Evolutionary conservation across 768 basidiomycete genomes (phyloP).

Genomic region (Boletus vinaceobasis): DNA sequence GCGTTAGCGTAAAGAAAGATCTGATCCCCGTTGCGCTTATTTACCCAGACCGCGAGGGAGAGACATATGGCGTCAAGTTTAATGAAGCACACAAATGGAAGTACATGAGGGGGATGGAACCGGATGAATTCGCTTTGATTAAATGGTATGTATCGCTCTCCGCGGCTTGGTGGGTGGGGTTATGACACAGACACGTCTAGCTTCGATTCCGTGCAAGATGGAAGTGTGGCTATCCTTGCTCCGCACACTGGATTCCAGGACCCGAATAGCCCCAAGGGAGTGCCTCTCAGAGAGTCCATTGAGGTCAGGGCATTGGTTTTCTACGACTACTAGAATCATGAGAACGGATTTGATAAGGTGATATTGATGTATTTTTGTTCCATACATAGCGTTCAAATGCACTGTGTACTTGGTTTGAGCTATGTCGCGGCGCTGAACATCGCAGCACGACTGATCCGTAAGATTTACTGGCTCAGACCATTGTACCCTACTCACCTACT

Average conservation of each 20-base stretch:
- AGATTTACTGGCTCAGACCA: background rate
- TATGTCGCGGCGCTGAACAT: background rate
- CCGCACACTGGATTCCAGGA: conserved; percentile 37
- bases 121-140: conserved; percentile 46
- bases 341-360: background rate
- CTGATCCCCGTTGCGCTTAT: conserved; percentile 36
- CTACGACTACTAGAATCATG: conserved; percentile 22
- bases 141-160: conserved; percentile 38
- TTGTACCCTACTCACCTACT: background rate
- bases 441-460: too few relatives aligned
- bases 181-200: conserved; percentile 11
- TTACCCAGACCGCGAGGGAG: conserved; percentile 43
- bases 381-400: background rate
- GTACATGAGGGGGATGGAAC: conserved; percentile 41
- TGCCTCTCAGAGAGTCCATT: conserved; percentile 33
- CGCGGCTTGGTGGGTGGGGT: background rate
- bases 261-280: conserved; percentile 31
- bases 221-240: conserved; percentile 30
- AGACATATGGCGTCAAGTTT: conserved; percentile 39
- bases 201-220: conserved; percentile 35
- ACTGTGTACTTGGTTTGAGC: too few relatives aligned
- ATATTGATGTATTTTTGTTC: background rate
- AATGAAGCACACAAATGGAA: conserved; percentile 44
- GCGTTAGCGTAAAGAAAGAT: conserved; percentile 37
- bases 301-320: conserved; percentile 37